Evolutionary conservation across 108 stramenopile species (phyloP).

Genomic region (Bacterosira constricta): DNA sequence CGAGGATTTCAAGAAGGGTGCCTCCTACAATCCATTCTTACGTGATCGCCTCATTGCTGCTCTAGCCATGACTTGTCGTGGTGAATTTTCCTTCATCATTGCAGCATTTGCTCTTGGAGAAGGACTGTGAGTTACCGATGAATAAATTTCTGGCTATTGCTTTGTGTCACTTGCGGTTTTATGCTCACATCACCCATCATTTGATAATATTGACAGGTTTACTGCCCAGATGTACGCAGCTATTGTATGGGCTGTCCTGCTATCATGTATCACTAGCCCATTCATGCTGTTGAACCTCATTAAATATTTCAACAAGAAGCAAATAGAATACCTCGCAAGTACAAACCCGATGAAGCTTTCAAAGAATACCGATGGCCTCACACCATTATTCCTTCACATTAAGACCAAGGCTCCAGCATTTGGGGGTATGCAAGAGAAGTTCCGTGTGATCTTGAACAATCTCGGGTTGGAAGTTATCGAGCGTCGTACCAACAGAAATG

Average conservation of each 20-base stretch:
- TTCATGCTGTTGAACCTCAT: conserved; percentile 37
- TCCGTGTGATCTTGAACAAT: conserved; percentile 32
- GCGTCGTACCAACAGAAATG: conserved; percentile 21
- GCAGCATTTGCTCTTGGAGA: conserved; percentile 54
- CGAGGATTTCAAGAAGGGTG: conserved; percentile 10
- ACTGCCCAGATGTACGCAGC: conserved; percentile 34
- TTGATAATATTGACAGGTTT: too few species aligned
- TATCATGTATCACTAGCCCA: conserved; percentile 39
- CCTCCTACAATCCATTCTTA: conserved; percentile 22
- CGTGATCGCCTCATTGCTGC: conserved; percentile 43
- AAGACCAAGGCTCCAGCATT: conserved; percentile 29
- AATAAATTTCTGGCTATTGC: too few species aligned
- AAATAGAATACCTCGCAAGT: conserved; percentile 22
- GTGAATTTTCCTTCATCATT: conserved; percentile 58
- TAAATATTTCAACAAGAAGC: conserved; percentile 51
- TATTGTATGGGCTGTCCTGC: conserved; percentile 49
- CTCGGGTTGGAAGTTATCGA: conserved; percentile 48
- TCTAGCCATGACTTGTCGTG: conserved; percentile 52
- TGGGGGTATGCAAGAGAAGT: conserved; percentile 48
- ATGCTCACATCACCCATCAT: too few species aligned
- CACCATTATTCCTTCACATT: conserved; percentile 46
- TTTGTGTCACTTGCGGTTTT: too few species aligned
- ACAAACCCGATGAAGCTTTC: conserved; percentile 25
- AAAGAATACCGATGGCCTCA: conserved; percentile 21
- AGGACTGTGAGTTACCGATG: too few species aligned